phyloP scores from a whole-genome alignment of 768 basidiomycete genomes.

The Mycena belliarum region DNA sequence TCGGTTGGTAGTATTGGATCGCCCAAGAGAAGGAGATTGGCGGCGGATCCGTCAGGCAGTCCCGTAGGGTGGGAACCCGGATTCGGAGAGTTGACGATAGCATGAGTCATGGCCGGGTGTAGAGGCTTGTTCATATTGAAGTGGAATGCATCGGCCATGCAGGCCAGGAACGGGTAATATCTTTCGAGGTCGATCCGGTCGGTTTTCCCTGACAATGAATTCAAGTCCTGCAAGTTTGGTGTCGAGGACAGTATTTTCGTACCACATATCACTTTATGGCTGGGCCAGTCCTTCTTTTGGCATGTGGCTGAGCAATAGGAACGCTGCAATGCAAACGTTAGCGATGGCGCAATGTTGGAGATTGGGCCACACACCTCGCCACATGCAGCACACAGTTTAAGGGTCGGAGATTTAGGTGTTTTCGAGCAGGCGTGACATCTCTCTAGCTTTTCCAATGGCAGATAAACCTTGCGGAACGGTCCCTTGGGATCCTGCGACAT shows the following conservation, averaged over 20 bases:
- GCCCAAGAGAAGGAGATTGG: slow-evolving; percentile 19
- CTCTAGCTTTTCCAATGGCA: slow-evolving; percentile 23
- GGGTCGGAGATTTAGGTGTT: not conserved
- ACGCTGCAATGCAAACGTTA: slow-evolving; percentile 5
- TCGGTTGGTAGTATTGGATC: slow-evolving; percentile 4
- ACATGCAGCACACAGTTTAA: slow-evolving; percentile 24
- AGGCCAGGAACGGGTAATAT: slow-evolving; percentile 34
- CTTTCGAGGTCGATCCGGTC: slow-evolving; percentile 34
- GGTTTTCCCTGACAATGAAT: slow-evolving; percentile 36
- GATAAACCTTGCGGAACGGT: slow-evolving; percentile 14
- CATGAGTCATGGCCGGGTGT: slow-evolving; percentile 19
- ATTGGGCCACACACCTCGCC: slow-evolving; percentile 14
- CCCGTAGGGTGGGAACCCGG: not conserved
- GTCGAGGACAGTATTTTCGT: not conserved
- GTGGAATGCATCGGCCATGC: slow-evolving; percentile 24
- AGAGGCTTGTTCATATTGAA: slow-evolving; percentile 10
- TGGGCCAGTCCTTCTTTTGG: slow-evolving; percentile 33
- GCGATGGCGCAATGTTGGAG: not conserved
- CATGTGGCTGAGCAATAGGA: slow-evolving; percentile 36
- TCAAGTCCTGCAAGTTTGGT: too few species aligned
- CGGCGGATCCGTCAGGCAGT: slow-evolving; percentile 20
- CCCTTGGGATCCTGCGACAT: not conserved
- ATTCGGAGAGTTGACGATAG: slow-evolving; percentile 21
- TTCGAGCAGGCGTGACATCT: slow-evolving; percentile 21
- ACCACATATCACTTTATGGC: slow-evolving; percentile 33